Evolutionary conservation across 2,329 filamentous ascomycete genomes (phyloP), one percentile per base, ranked within the genome.

Genomic region (Cladophialophora chaetospira): DNA sequence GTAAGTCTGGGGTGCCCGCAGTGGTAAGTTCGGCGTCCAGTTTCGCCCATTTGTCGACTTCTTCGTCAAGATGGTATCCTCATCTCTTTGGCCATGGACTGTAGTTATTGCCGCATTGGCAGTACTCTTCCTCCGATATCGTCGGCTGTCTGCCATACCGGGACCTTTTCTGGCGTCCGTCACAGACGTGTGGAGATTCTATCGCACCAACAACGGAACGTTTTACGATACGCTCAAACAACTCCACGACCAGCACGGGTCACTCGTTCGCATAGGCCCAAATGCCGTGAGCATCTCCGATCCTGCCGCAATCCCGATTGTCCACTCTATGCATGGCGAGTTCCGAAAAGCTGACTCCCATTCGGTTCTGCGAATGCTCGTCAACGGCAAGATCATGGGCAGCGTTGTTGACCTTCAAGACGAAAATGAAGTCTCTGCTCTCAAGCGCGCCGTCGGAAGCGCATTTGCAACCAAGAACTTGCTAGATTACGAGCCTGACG

Each of bases 151-250:
- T 8, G 49, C 53, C 2, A 51, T 61, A 19, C 89, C 89, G 0
- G 89, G 89, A 0, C 88, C 86, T 0, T 77, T 85, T 57, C 66
- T 89, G 25, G 89, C 89, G 19, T 86, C 75, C 2, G 76, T 82
- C 53, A 88, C 86, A 13, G 83, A 91, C 67, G 85, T 84, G 78
- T 93, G 88, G 88, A 79, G 89, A 17, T 82, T 90, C 17, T 40
- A 9, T 23, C 38, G 38, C 29, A 35, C 40, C 4, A 55, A 53
- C 4, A 61, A 53, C 3, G 29, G 55, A 11, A 36, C 36, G 6
- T 58, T 67, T 1, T 63, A 68, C 15, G 44, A 63, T 9, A 60
- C 54, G 28, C 40, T 65, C 19, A 53, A 46, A n/a, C 10, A 40
- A 31, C 45, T 58, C 10, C 59, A 62, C 28, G n/a, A 49, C 9